These are phyloP conservation scores for Daldinia grandis DNA, from an alignment of 495 filamentous ascomycete genomes.

Conservation along the genomic window DNA sequence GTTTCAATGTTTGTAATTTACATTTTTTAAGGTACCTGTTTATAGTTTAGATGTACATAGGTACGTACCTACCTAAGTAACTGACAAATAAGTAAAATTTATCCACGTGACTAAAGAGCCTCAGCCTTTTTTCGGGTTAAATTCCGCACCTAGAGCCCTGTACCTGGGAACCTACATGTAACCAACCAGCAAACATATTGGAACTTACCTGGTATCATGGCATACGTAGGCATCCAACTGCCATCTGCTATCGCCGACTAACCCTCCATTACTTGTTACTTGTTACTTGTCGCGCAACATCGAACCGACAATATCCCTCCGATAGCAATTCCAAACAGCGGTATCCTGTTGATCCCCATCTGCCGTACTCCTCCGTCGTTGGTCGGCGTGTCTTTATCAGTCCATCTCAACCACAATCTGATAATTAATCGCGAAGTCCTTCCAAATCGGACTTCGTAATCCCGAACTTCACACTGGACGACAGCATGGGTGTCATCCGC, in stretches of 20 bases:
- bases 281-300: background rate
- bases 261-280: background rate
- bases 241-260: background rate
- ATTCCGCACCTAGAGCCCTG: too few species aligned
- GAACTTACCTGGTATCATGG: background rate
- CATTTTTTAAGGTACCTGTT: too few species aligned
- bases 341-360: background rate
- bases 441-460: slow-evolving; percentile 31
- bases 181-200: too few species aligned
- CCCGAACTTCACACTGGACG: slow-evolving; percentile 34
- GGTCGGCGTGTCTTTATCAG: background rate
- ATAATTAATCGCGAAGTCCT: slow-evolving; percentile 24
- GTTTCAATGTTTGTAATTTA: too few species aligned
- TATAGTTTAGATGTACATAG: too few species aligned
- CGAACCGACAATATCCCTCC: too few species aligned
- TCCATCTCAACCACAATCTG: background rate
- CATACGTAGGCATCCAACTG: background rate
- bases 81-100: background rate
- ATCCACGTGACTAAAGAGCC: background rate
- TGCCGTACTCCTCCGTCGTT: background rate
- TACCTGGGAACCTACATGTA: too few species aligned
- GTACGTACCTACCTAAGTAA: too few species aligned
- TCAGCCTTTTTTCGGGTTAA: background rate
- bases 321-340: too few species aligned
- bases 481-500: slow-evolving; percentile 88